Conservation (phyloP, 441 rosid species). For the Populus hybrid region DNA sequence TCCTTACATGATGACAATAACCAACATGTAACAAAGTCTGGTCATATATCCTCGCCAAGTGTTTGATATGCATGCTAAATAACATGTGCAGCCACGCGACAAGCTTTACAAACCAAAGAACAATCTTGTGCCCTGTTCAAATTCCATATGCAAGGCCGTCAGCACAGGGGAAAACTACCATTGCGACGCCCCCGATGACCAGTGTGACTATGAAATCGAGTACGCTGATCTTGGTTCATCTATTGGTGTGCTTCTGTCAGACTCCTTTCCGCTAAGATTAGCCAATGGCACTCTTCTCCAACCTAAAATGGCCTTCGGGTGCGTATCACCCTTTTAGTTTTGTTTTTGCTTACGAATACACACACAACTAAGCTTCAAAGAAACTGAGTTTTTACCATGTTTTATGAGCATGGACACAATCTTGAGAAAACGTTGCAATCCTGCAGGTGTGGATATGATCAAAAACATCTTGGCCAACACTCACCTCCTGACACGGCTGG, state of each 20-base stretch:
- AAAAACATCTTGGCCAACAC: constrained; percentile 43
- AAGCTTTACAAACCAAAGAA: constrained; percentile 59
- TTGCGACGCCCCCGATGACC: constrained; percentile 43
- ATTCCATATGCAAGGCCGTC: constrained; percentile 62
- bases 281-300: constrained; percentile 43
- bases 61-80: background rate
- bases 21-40: background rate
- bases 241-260: constrained; percentile 75
- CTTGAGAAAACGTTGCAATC: constrained; percentile 10
- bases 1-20: background rate
- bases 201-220: constrained; percentile 75
- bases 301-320: constrained; percentile 74
- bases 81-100: constrained; percentile 51
- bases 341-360: constrained; percentile 25
- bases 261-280: constrained; percentile 48
- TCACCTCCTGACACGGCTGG: constrained; percentile 73
- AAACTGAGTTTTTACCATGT: background rate
- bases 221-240: constrained; percentile 94
- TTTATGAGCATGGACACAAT: background rate
- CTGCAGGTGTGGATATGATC: constrained; percentile 87
- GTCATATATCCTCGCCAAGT: constrained; percentile 5
- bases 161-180: constrained; percentile 22
- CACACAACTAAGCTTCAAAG: background rate
- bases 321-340: constrained; percentile 18
- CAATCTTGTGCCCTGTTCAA: constrained; percentile 57